phyloP scores from a whole-genome alignment of 305 asterid species.

The Striga hermonthica region DNA sequence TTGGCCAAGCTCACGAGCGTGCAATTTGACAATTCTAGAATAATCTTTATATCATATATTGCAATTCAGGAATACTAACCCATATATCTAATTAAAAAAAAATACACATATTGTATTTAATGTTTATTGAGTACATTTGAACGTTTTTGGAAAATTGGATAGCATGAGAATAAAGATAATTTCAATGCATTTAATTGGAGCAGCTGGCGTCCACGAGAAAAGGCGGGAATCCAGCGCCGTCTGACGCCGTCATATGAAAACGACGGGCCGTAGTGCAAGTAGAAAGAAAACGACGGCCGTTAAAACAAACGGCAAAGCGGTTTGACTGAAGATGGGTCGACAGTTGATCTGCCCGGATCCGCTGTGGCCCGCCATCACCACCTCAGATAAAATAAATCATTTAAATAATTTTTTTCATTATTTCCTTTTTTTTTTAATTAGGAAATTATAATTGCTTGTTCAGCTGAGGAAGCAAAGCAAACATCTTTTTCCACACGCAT shows the following conservation, averaged over 20 bases:
- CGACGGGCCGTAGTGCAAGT: constrained; percentile 29
- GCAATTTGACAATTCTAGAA: too few relatives aligned
- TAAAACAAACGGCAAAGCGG: constrained; percentile 31
- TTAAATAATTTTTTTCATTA: not conserved
- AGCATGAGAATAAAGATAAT: not conserved
- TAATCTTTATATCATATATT: too few relatives aligned
- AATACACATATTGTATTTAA: too few relatives aligned
- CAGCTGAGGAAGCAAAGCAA: not conserved
- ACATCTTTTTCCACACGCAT: not conserved
- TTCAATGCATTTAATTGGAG: constrained; percentile 4
- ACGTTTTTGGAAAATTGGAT: not conserved
- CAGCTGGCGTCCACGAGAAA: constrained; percentile 32
- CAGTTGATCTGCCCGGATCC: constrained; percentile 34
- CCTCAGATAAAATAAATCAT: constrained; percentile 21
- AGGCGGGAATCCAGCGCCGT: constrained; percentile 37
- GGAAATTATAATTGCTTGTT: not conserved
- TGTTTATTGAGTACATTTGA: not conserved
- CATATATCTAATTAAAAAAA: too few relatives aligned
- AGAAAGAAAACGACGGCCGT: constrained; percentile 33
- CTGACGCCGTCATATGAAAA: constrained; percentile 39
- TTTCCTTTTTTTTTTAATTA: not conserved
- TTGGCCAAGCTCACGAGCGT: too few relatives aligned
- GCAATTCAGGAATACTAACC: too few relatives aligned
- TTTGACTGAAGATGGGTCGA: constrained; percentile 29
- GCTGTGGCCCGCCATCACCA: constrained; percentile 25